Evolutionary conservation across 2,329 filamentous ascomycete species (phyloP), one percentile per base, ranked within the genome.

Genomic region (Orbilia blumenaviensis): DNA sequence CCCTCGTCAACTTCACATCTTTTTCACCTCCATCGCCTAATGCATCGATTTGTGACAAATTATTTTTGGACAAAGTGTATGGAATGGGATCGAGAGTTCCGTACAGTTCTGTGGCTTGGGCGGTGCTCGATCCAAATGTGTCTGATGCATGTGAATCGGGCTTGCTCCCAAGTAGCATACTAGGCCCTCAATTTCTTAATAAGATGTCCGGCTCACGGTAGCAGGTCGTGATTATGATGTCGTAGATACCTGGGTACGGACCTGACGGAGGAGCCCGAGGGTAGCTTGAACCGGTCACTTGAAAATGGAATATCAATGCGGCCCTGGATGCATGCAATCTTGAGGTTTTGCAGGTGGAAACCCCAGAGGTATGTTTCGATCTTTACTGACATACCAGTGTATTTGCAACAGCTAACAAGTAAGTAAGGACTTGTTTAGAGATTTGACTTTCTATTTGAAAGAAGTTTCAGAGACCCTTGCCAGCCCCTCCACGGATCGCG

Each of bases 1-100:
- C 52, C 52, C 52, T 56, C 52, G 52, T 56, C 52, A 23, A 56
- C 29, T 38, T 56, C 18, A 36, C 18, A 56, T 8, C 32, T 36
- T 38, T 38, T 4, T 23, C 52, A 25, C 52, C 52, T 38, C 52
- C 52, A 38, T n/a, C 50, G 23, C 50, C 16, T 54, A 36, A 23
- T 36, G 29, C 29, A 54, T 36, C 50, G 2, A 21, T 38, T 18
- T 1, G 29, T 56, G 52, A 38, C 48, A 54, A 56, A 38, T 56
- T 34, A 34, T 34, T 34, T 5, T 21, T 10, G 9, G n/a, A 44
- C 25, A 14, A 18, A 36, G 18, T 16, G 9, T n/a, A 23, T 16
- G 10, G 14, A 9, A 56, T 25, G 2, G 9, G 10, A 38, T 1
- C 16, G 8, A 38, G 3, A 0, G 8, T 25, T 9, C 29, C n/a